Conservation (phyloP, 257 asterid species). For the Nicotiana obtusifolia region DNA sequence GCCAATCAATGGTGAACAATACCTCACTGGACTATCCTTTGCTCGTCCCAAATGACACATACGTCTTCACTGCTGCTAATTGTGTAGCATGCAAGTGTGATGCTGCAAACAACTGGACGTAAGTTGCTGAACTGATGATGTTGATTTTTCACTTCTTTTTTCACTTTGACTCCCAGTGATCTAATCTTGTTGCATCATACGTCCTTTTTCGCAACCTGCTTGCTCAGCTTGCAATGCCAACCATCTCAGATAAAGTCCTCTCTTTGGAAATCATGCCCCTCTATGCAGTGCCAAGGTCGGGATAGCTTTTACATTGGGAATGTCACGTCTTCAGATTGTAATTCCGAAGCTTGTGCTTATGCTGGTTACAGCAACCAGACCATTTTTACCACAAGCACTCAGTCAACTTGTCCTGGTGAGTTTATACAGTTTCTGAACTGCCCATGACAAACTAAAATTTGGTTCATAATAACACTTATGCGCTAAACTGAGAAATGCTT, state of each 20-base stretch:
- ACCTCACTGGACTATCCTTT: conserved; percentile 60
- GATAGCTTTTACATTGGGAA: conserved; percentile 43
- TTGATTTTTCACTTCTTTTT: neutral
- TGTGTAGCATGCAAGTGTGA: conserved; percentile 72
- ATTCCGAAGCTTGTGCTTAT: conserved; percentile 51
- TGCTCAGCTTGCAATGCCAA: conserved; percentile 61
- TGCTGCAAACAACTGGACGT: conserved; percentile 59
- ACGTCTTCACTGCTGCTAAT: conserved; percentile 55
- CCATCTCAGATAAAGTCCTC: conserved; percentile 40
- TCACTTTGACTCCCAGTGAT: neutral
- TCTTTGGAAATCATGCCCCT: conserved; percentile 35
- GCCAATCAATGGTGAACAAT: conserved; percentile 48
- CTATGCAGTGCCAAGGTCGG: conserved; percentile 45
- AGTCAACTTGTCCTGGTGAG: conserved; percentile 69
- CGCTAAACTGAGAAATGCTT: neutral
- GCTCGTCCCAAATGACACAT: conserved; percentile 58
- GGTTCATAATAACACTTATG: neutral
- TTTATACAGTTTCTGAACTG: neutral
- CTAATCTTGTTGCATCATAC: neutral
- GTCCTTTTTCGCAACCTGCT: neutral
- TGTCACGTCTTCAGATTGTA: conserved; percentile 39
- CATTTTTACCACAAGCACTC: conserved; percentile 25
- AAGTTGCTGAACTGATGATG: conserved; percentile 21
- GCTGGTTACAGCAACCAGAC: conserved; percentile 51
- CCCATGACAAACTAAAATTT: neutral